phyloP scores from a whole-genome alignment of 495 filamentous ascomycete species.

The Clohesyomyces aquaticus region DNA sequence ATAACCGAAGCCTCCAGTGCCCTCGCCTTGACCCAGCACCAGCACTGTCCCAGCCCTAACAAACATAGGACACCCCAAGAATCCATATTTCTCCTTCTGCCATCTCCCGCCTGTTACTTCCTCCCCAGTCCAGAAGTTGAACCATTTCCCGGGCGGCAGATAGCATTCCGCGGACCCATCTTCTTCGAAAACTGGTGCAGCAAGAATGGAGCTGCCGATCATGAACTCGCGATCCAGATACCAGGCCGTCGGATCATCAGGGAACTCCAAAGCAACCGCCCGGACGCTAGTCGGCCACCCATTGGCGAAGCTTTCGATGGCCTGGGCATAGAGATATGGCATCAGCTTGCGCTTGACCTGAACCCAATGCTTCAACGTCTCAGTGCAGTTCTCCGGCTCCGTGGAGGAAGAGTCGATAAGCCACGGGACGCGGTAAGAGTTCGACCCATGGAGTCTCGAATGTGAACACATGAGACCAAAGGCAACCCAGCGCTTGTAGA shows the following conservation, averaged over 20 bases:
- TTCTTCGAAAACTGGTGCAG: conserved; percentile 44
- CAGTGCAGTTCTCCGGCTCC: conserved; percentile 36
- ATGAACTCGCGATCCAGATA: conserved; percentile 44
- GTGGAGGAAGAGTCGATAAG: conserved; percentile 58
- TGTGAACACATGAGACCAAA: conserved; percentile 71
- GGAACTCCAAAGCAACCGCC: conserved; percentile 44
- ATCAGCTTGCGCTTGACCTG: conserved; percentile 43
- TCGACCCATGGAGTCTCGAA: conserved; percentile 67
- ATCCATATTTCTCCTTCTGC: conserved; percentile 40
- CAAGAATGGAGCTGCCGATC: conserved; percentile 40
- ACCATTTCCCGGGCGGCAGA: conserved; percentile 72
- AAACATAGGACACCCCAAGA: conserved; percentile 38
- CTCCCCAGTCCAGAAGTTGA: conserved; percentile 77
- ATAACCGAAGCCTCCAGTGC: conserved; percentile 36
- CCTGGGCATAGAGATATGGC: conserved; percentile 44
- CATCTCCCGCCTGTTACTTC: conserved; percentile 50
- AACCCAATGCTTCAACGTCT: conserved; percentile 40
- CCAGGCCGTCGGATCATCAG: conserved; percentile 43
- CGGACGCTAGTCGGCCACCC: conserved; percentile 45
- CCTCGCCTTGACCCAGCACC: conserved; percentile 39
- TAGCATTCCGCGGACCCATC: conserved; percentile 71
- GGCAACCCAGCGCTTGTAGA: conserved; percentile 79
- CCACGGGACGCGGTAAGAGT: conserved; percentile 73
- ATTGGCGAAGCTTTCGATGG: conserved; percentile 38
- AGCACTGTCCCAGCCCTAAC: conserved; percentile 40